Evolutionary conservation across 2,329 filamentous ascomycete genomes (phyloP).

Genomic region (Myriosclerotinia duriaeana): DNA sequence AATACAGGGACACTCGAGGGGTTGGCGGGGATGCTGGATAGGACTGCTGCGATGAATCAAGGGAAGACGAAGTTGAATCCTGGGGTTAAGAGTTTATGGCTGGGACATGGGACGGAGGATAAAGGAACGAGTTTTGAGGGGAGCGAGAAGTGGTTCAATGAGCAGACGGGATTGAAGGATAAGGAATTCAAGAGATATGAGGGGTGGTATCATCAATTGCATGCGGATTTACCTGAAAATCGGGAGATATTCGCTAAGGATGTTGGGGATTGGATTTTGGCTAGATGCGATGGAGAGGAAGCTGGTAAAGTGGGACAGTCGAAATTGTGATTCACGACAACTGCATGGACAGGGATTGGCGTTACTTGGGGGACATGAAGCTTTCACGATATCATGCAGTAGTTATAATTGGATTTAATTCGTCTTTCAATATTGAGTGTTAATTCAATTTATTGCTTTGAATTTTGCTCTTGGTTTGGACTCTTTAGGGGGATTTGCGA

Average conservation of each 20-base stretch:
- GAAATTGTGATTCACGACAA: slow-evolving; percentile 28
- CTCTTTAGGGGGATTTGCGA: not conserved
- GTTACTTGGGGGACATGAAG: not conserved
- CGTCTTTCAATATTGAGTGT: not conserved
- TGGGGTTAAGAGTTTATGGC: slow-evolving; percentile 63
- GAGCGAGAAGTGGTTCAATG: slow-evolving; percentile 62
- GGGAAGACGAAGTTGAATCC: slow-evolving; percentile 55
- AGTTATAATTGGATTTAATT: not conserved
- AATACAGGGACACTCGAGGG: slow-evolving; percentile 85
- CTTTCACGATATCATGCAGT: not conserved
- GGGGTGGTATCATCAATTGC: slow-evolving; percentile 75
- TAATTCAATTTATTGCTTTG: not conserved
- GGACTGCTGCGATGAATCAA: slow-evolving; percentile 59
- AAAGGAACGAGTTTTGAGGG: slow-evolving; percentile 64
- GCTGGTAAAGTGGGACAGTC: slow-evolving; percentile 20
- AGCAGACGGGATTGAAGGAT: slow-evolving; percentile 58
- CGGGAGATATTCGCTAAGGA: slow-evolving; percentile 51
- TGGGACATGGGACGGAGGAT: slow-evolving; percentile 77
- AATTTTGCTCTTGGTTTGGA: not conserved
- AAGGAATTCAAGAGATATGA: slow-evolving; percentile 72
- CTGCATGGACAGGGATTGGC: not conserved
- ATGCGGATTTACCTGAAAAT: slow-evolving; percentile 52
- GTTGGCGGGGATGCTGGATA: slow-evolving; percentile 73
- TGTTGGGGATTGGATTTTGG: slow-evolving; percentile 64
- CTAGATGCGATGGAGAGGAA: slow-evolving; percentile 25